A percentile compares a stretch with the other conserved stretches of the same genome.
These are phyloP conservation scores for Talaromyces sp. DNA, from an alignment of 2,329 filamentous ascomycete species.

Conservation along the genomic window DNA sequence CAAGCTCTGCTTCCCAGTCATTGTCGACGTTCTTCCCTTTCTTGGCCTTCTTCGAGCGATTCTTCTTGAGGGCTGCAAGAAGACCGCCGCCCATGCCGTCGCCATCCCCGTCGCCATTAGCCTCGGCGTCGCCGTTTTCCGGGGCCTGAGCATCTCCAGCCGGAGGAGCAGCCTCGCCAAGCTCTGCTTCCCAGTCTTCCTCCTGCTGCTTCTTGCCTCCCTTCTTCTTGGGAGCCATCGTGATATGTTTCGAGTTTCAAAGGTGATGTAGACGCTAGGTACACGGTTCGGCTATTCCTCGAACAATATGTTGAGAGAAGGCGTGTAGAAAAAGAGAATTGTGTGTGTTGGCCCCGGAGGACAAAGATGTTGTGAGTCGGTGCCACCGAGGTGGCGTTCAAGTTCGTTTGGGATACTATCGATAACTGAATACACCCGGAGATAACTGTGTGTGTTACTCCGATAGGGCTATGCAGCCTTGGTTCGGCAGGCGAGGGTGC, in stretches of 20 bases:
- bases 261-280: background rate
- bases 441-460: constrained; percentile 10
- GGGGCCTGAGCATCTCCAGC: constrained; percentile 39
- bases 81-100: constrained; percentile 59
- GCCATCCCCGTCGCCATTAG: constrained; percentile 47
- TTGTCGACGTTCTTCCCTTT: constrained; percentile 67
- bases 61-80: constrained; percentile 76
- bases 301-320: background rate
- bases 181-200: constrained; percentile 92
- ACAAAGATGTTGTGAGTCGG: background rate
- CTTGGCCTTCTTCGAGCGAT: constrained; percentile 83
- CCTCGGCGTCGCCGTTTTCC: constrained; percentile 42
- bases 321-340: background rate
- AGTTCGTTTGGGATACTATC: background rate
- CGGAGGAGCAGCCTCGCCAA: constrained; percentile 66
- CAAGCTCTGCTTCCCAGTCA: constrained; percentile 57
- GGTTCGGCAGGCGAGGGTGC: background rate
- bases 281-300: background rate
- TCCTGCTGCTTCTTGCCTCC: constrained; percentile 81
- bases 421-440: constrained; percentile 6
- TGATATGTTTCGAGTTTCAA: constrained; percentile 9
- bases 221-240: constrained; percentile 94
- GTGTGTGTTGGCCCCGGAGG: background rate
- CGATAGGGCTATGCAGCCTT: background rate
- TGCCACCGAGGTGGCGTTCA: background rate